Evolutionary conservation across 179 eudicot species (phyloP), one percentile per base, ranked within the genome.

Genomic region (Silene coronaria): DNA sequence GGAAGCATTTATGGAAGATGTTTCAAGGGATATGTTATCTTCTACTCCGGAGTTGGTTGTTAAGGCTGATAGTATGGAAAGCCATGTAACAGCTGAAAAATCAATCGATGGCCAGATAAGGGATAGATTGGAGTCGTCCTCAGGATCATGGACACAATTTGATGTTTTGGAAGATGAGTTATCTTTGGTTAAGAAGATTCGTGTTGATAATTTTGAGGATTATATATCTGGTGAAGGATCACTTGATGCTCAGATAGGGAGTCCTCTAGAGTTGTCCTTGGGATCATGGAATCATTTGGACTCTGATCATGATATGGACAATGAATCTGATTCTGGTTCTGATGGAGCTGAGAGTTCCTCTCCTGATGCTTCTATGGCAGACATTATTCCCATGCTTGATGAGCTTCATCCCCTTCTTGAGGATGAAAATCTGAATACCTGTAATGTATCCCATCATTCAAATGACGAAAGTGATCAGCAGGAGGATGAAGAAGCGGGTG

Each of bases 351-450:
- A 90, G 88, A 94, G 97, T 84, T 92, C 94, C 23, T 94, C 98
- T 74, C 97, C 96, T 5, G 98, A 94, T 83, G 92, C 98, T 73
- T 94, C 98, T 27, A 82, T 92, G 94, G 91, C 94, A 22, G 97
- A 92, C 75, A 94, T 94, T 68, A 80, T 90, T 66, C 98, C 97
- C 68, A 86, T 94, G 94, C 97, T 94, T 55, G 91, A 92, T 83
- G 98, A 94, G 85, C 96, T 94, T 58, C 88, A 94, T 73, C 97
- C 97, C 13, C 87, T 94, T 70, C 79, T 94, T 77, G 91, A 94
- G 21, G 84, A 80, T 73, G 92, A 87, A 48, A 79, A 70, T 76
- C 87, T 84, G 53, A 82, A 77, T 64, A 77, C 75, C 46, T 66
- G 77, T 83, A 81, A 55, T 62, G 66, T 82, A 70, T 86, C 92